Conservation (phyloP, 805 yeast species). For the Starmerella bombicola region DNA sequence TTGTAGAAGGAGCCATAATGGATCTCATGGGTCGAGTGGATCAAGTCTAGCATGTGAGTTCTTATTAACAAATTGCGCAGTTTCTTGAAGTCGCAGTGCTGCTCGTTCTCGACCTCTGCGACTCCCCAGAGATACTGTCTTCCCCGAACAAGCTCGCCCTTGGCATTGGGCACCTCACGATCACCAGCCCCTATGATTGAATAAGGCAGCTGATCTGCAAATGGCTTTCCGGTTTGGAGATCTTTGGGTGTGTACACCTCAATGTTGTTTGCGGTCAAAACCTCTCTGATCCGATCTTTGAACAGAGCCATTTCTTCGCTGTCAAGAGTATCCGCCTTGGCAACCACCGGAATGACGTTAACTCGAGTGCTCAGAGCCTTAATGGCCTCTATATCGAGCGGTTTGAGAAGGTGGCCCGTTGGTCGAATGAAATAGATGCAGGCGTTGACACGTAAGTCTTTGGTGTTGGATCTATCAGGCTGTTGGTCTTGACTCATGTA, state of each 20-base stretch:
- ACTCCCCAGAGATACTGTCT: slow-evolving; percentile 77
- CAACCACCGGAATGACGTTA: slow-evolving; percentile 69
- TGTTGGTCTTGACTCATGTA: slow-evolving; percentile 67
- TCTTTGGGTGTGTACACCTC: slow-evolving; percentile 40
- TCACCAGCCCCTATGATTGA: slow-evolving; percentile 55
- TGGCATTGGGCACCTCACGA: slow-evolving; percentile 33
- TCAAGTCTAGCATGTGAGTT: slow-evolving; percentile 64
- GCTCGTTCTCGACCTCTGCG: slow-evolving; percentile 66
- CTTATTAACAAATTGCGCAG: slow-evolving; percentile 55
- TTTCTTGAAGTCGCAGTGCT: slow-evolving; percentile 62
- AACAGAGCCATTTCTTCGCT: slow-evolving; percentile 41
- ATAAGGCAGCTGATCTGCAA: slow-evolving; percentile 45
- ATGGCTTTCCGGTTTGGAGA: slow-evolving; percentile 21
- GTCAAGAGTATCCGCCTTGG: slow-evolving; percentile 68
- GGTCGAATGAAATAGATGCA: slow-evolving; percentile 76
- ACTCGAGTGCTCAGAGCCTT: slow-evolving; percentile 56
- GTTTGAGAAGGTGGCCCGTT: slow-evolving; percentile 45
- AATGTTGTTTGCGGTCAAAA: slow-evolving; percentile 45
- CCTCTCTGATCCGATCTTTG: slow-evolving; percentile 41
- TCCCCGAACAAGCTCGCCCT: slow-evolving; percentile 49
- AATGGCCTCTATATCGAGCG: slow-evolving; percentile 64
- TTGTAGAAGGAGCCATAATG: slow-evolving; percentile 61
- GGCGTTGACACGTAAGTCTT: slow-evolving; percentile 66
- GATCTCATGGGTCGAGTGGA: slow-evolving; percentile 54
- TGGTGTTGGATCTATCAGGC: slow-evolving; percentile 42